These are phyloP conservation scores for Jamesozyma hellenica DNA, from an alignment of 805 yeast genomes.

Conservation along the genomic window DNA sequence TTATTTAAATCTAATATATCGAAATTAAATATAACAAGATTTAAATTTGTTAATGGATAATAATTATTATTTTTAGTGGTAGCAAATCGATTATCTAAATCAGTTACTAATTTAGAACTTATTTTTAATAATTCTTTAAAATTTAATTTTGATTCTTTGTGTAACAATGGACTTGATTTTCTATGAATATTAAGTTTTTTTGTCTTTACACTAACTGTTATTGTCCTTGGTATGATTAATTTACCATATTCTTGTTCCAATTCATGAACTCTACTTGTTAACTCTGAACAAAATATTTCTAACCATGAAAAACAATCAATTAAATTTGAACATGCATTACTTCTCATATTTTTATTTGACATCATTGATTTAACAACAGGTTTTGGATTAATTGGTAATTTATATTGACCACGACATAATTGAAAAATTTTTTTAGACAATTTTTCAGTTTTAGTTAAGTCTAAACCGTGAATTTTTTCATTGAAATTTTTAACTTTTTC, in stretches of 20 bases:
- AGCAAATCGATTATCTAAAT: constrained; percentile 26
- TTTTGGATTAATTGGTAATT: constrained; percentile 45
- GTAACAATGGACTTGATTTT: constrained; percentile 14
- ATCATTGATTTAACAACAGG: constrained; percentile 76
- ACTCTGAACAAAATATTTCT: constrained; percentile 71
- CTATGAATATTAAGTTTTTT: constrained; percentile 11
- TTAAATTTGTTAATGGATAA: constrained; percentile 43
- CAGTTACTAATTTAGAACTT: constrained; percentile 35
- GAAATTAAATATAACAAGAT: constrained; percentile 46
- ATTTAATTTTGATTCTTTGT: constrained; percentile 9
- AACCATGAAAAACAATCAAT: constrained; percentile 70
- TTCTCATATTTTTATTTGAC: constrained; percentile 71
- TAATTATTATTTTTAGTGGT: constrained; percentile 18
- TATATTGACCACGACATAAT: constrained; percentile 53
- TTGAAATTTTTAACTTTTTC: constrained; percentile 1
- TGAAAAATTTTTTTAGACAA: constrained; percentile 48
- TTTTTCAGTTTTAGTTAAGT: constrained; percentile 34
- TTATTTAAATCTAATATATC: constrained; percentile 32
- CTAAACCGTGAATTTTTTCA: constrained; percentile 13
- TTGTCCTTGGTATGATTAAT: constrained; percentile 38
- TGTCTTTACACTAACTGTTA: constrained; percentile 33
- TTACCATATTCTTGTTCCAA: constrained; percentile 47
- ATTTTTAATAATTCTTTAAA: constrained; percentile 22
- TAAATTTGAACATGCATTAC: constrained; percentile 39
- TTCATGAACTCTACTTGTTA: constrained; percentile 61